These are phyloP conservation scores for Trametes punicea DNA, from an alignment of 768 basidiomycete genomes.

Conservation along the genomic window DNA sequence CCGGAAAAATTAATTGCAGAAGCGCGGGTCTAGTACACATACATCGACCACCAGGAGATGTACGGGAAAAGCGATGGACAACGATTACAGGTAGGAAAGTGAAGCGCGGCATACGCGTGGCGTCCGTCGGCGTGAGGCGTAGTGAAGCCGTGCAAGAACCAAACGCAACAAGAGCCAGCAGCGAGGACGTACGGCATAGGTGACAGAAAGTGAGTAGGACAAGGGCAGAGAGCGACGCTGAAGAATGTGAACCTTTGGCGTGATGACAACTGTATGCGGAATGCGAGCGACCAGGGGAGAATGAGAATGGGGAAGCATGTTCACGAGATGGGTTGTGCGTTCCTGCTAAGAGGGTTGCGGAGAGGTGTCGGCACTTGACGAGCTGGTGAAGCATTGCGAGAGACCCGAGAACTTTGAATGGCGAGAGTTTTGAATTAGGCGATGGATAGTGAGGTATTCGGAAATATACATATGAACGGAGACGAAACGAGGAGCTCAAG, in stretches of 20 bases:
- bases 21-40: conserved; percentile 15
- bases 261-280: too few relatives aligned
- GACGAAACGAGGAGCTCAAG: background rate
- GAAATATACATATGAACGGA: conserved; percentile 3
- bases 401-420: background rate
- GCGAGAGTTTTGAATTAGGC: background rate
- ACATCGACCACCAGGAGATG: conserved; percentile 17
- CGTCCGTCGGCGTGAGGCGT: conserved; percentile 2
- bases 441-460: background rate
- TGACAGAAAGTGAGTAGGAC: background rate
- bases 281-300: background rate
- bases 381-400: background rate
- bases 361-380: background rate
- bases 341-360: too few relatives aligned
- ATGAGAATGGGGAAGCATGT: background rate
- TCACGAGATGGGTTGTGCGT: background rate
- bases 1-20: conserved; percentile 10
- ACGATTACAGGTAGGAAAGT: conserved; percentile 6
- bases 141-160: background rate
- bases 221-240: conserved; percentile 4
- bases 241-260: too few relatives aligned
- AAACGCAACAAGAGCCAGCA: conserved; percentile 6
- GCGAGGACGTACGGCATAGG: background rate
- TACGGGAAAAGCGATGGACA: conserved; percentile 1
- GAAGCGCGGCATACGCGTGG: conserved; percentile 3